phyloP scores from a whole-genome alignment of 2,329 filamentous ascomycete genomes.

The Exophiala calicioides region DNA sequence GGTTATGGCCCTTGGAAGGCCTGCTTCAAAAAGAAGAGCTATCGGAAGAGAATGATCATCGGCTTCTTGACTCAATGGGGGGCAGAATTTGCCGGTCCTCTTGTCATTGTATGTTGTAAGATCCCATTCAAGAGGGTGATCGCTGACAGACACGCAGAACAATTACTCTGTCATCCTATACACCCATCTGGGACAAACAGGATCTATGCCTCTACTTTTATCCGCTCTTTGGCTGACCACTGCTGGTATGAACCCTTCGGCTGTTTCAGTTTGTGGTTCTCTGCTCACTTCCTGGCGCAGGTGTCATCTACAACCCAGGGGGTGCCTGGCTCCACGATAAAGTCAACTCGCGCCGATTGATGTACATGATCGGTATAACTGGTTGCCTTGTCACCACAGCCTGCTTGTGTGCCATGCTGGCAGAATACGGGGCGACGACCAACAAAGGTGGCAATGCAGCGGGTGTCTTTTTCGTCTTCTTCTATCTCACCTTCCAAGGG shows the following conservation, averaged over 20 bases:
- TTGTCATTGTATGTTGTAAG: conserved; percentile 48
- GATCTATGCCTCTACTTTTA: conserved; percentile 46
- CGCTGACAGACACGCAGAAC: conserved; percentile 24
- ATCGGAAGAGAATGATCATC: conserved; percentile 54
- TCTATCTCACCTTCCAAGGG: conserved; percentile 53
- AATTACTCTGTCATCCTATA: conserved; percentile 47
- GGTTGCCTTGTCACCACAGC: conserved; percentile 44
- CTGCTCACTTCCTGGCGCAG: conserved; percentile 6
- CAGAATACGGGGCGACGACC: conserved; percentile 37
- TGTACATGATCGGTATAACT: conserved; percentile 45
- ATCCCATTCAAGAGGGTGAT: not conserved
- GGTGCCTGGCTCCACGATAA: conserved; percentile 43
- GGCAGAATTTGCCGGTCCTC: conserved; percentile 54
- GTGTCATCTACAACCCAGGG: conserved; percentile 43
- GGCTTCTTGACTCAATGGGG: conserved; percentile 57
- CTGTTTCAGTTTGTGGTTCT: not conserved
- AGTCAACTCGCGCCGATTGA: conserved; percentile 44
- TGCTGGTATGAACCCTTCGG: conserved; percentile 43
- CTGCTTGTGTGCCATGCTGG: conserved; percentile 40
- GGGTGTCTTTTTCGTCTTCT: conserved; percentile 44
- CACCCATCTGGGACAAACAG: conserved; percentile 39
- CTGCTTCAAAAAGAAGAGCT: conserved; percentile 50
- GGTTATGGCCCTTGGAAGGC: conserved; percentile 48
- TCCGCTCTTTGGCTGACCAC: conserved; percentile 49
- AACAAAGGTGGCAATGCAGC: conserved; percentile 39